Percentiles rank a stretch among this genome's conserved stretches.
These are phyloP conservation scores for Sporothrix brasiliensis DNA, from an alignment of 2,329 filamentous ascomycete genomes.

Conservation along the genomic window DNA sequence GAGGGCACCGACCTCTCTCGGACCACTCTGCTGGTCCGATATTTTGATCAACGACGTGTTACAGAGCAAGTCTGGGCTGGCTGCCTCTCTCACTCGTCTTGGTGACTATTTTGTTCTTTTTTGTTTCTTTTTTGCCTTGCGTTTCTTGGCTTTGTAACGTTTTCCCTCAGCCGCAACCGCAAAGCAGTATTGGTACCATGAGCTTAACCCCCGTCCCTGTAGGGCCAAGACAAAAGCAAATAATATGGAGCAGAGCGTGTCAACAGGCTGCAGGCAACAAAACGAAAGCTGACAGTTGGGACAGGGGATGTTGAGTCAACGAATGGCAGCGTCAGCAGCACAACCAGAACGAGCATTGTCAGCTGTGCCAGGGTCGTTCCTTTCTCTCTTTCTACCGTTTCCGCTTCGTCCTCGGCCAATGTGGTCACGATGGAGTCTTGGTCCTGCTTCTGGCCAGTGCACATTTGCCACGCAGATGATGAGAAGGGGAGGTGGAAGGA, in stretches of 20 bases:
- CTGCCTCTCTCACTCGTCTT: neutral
- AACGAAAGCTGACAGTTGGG: neutral
- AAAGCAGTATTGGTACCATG: no score
- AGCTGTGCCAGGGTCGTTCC: constrained; percentile 1
- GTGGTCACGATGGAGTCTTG: neutral
- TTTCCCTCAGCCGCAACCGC: neutral
- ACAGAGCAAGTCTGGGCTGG: neutral
- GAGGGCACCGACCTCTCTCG: no score
- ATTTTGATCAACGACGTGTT: neutral
- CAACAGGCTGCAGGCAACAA: neutral
- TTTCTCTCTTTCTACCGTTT: neutral
- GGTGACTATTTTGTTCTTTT: no score
- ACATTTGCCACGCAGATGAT: neutral
- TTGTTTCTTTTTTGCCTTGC: neutral
- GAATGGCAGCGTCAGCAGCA: neutral
- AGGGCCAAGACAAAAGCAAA: constrained; percentile 5
- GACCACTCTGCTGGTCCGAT: neutral
- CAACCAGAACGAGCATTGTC: neutral
- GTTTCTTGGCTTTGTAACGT: neutral
- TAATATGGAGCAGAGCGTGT: neutral
- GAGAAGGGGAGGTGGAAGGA: no score
- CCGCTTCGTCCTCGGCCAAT: neutral
- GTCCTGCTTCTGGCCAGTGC: neutral
- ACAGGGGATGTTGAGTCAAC: neutral
- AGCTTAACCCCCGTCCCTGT: neutral